Conservation (phyloP, 352 stramenopile species). For the Phytophthora sp. region DNA sequence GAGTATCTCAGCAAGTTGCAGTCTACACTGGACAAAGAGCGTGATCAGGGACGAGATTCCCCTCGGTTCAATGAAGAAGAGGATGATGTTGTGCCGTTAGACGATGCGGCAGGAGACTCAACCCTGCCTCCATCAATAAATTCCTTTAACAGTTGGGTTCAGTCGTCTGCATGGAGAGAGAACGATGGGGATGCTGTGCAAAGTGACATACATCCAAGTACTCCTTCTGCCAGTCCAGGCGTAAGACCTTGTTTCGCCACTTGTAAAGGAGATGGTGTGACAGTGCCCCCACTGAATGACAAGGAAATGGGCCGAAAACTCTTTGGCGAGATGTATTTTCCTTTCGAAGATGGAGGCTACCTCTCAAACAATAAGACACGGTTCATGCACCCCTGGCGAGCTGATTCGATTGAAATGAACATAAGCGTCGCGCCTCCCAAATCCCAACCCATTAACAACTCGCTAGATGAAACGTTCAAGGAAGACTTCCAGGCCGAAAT, state of each 20-base stretch:
- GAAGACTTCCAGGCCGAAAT: slow-evolving; percentile 34
- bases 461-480: slow-evolving; percentile 12
- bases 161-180: slow-evolving; percentile 11
- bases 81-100: slow-evolving; percentile 37
- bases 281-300: slow-evolving; percentile 49
- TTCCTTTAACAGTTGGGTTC: slow-evolving; percentile 13
- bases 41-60: slow-evolving; percentile 42
- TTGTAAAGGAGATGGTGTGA: background rate
- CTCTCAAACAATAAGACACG: slow-evolving; percentile 51
- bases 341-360: slow-evolving; percentile 82
- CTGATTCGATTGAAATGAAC: slow-evolving; percentile 39
- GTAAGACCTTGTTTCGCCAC: background rate
- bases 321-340: slow-evolving; percentile 89
- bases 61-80: slow-evolving; percentile 71
- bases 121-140: background rate
- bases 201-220: background rate
- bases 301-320: slow-evolving; percentile 85
- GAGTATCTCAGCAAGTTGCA: slow-evolving; percentile 90
- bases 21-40: slow-evolving; percentile 74
- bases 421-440: background rate
- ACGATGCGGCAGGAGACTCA: background rate
- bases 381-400: slow-evolving; percentile 42
- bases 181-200: background rate
- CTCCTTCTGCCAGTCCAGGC: background rate
- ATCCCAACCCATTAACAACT: slow-evolving; percentile 8